Percentiles rank a stretch among this genome's conserved stretches.
Conservation (phyloP, 129 eudicot genomes). For the Scalesia atractyloides region DNA sequence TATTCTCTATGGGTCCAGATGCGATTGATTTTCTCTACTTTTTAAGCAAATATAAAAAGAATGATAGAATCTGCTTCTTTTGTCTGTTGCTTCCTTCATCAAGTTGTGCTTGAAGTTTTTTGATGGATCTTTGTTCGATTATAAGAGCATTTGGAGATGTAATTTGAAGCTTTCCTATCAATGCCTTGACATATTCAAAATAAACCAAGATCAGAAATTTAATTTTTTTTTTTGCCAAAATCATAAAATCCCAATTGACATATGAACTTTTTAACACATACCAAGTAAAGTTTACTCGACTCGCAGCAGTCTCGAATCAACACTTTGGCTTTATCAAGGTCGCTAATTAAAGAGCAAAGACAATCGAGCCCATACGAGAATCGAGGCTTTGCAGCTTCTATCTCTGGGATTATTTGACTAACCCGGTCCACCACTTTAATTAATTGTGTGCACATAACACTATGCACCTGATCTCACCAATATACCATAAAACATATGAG, state of each 20-base stretch:
- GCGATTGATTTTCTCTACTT: conserved; percentile 43
- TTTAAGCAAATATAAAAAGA: conserved; percentile 50
- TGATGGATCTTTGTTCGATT: conserved; percentile 69
- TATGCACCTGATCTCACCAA: conserved; percentile 65
- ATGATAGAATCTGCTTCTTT: conserved; percentile 49
- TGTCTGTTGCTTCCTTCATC: conserved; percentile 32
- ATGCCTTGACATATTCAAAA: conserved; percentile 53
- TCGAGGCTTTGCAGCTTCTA: conserved; percentile 77
- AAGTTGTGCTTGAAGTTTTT: conserved; percentile 40
- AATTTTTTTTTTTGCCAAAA: neutral
- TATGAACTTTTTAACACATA: conserved; percentile 27
- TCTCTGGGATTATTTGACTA: conserved; percentile 46
- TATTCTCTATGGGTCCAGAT: conserved; percentile 25
- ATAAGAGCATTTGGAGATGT: conserved; percentile 56
- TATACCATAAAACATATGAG: conserved; percentile 13
- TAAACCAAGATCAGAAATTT: conserved; percentile 20
- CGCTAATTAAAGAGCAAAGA: conserved; percentile 48
- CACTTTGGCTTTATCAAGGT: conserved; percentile 50
- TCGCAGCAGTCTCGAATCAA: conserved; percentile 62
- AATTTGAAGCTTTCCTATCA: conserved; percentile 71
- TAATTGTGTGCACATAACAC: conserved; percentile 58
- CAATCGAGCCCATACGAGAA: conserved; percentile 67
- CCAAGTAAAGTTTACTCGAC: conserved; percentile 84
- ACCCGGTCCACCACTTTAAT: conserved; percentile 47
- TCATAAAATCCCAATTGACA: neutral